Evolutionary conservation across 2,329 filamentous ascomycete species (phyloP).

Genomic region (Alternaria dauci): DNA sequence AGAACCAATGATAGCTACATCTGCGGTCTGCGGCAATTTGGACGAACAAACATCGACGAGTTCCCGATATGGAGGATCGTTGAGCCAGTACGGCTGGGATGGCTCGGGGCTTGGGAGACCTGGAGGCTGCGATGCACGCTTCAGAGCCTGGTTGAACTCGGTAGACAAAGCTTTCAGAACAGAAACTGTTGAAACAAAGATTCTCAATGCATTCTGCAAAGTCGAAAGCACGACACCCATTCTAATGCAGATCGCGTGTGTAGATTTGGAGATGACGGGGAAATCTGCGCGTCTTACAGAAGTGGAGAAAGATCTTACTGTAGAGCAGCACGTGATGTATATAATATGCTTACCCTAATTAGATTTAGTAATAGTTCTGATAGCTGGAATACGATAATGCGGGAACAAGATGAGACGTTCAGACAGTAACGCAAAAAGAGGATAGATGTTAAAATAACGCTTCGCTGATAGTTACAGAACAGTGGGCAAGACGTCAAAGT

Average conservation of each 20-base stretch:
- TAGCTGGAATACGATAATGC: no score
- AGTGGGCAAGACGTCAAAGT: no score
- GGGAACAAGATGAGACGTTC: no score
- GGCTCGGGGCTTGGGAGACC: constrained; percentile 12
- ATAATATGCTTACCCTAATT: background rate
- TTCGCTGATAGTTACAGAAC: no score
- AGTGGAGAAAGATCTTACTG: background rate
- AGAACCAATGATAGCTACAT: constrained; percentile 64
- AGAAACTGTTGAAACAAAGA: background rate
- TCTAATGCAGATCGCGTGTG: background rate
- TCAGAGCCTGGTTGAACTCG: constrained; percentile 17
- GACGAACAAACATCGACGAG: constrained; percentile 8
- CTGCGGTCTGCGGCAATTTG: constrained; percentile 48
- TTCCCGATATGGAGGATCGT: constrained; percentile 17
- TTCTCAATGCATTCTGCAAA: background rate
- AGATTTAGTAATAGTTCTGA: background rate
- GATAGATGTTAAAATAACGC: no score
- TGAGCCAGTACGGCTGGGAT: constrained; percentile 17
- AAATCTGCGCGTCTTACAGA: background rate
- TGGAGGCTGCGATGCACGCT: constrained; percentile 17
- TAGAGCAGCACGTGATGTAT: background rate
- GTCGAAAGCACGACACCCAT: constrained; percentile 4
- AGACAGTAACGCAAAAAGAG: no score
- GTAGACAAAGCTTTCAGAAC: constrained; percentile 8
- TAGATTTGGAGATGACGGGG: background rate